phyloP scores from a whole-genome alignment of 1,139 yeast genomes.

The Pichia sp. region DNA sequence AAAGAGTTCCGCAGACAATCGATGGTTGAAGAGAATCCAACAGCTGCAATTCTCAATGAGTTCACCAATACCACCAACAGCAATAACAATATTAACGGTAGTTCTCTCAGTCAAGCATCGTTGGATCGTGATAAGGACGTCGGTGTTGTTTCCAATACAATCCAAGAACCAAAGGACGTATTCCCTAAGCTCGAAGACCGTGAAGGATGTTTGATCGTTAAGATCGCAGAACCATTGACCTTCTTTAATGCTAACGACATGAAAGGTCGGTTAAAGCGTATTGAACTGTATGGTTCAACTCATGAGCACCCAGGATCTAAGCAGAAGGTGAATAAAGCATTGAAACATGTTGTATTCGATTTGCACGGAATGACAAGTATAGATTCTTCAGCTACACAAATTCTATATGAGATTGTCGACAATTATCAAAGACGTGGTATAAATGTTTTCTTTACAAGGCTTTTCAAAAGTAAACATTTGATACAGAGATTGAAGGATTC shows the following conservation, averaged over 20 bases:
- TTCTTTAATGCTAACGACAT: conserved; percentile 90
- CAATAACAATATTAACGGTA: neutral
- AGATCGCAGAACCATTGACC: conserved; percentile 89
- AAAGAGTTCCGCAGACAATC: conserved; percentile 33
- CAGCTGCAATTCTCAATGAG: neutral
- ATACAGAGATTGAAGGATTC: conserved; percentile 26
- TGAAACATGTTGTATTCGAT: conserved; percentile 69
- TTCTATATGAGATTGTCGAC: conserved; percentile 57
- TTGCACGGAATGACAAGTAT: conserved; percentile 82
- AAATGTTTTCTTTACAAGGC: conserved; percentile 63
- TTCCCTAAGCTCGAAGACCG: conserved; percentile 56
- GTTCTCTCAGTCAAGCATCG: neutral
- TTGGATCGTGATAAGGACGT: conserved; percentile 5
- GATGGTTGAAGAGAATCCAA: conserved; percentile 4
- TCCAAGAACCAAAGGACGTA: conserved; percentile 4
- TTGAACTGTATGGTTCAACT: conserved; percentile 84
- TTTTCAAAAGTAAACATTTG: conserved; percentile 36
- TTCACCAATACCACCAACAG: neutral
- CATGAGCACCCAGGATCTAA: conserved; percentile 75
- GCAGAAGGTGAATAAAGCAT: conserved; percentile 14
- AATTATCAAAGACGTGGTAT: conserved; percentile 58
- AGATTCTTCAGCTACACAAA: conserved; percentile 87
- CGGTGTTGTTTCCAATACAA: neutral
- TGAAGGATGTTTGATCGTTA: conserved; percentile 83
- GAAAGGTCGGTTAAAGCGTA: conserved; percentile 67